Percentiles rank a stretch among this genome's conserved stretches.
These are phyloP conservation scores for Capronia coronata DNA, from an alignment of 2,329 filamentous ascomycete genomes.

Conservation along the genomic window DNA sequence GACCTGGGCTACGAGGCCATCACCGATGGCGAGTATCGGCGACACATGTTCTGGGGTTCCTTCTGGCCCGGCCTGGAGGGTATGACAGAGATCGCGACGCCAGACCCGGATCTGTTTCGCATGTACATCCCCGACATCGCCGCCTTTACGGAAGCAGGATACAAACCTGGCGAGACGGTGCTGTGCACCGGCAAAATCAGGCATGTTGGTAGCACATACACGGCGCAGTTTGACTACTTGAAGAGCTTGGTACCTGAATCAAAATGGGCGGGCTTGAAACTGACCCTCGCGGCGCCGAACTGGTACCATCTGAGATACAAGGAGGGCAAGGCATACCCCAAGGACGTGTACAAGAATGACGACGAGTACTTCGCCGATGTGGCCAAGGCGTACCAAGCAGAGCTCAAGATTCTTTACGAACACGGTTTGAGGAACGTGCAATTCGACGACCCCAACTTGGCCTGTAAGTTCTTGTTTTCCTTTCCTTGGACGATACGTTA, in stretches of 20 bases:
- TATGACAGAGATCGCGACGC: conserved; percentile 44
- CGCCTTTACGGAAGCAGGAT: conserved; percentile 48
- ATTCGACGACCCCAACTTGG: conserved; percentile 55
- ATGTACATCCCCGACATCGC: conserved; percentile 51
- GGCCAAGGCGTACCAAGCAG: conserved; percentile 53
- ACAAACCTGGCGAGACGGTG: conserved; percentile 45
- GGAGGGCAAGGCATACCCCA: conserved; percentile 44
- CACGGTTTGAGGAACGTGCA: conserved; percentile 54
- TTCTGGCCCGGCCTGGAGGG: conserved; percentile 44
- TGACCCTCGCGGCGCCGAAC: conserved; percentile 54
- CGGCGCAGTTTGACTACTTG: conserved; percentile 48
- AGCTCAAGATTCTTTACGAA: conserved; percentile 50
- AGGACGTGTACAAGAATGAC: conserved; percentile 45
- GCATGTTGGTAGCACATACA: conserved; percentile 40
- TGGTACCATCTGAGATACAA: conserved; percentile 56
- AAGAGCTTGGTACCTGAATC: conserved; percentile 50
- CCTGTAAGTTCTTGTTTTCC: conserved; percentile 42
- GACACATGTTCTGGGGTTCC: conserved; percentile 45
- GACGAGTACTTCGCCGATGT: conserved; percentile 54
- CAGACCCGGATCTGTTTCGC: conserved; percentile 43
- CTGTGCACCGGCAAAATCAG: conserved; percentile 47
- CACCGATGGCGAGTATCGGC: conserved; percentile 62
- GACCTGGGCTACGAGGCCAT: conserved; percentile 57
- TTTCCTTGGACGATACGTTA: too few relatives aligned
- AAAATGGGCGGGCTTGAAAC: conserved; percentile 54